Percentiles rank a stretch among this genome's conserved stretches.
Conservation (phyloP, 345 rosid genomes). For the Hypericum perforatum region DNA sequence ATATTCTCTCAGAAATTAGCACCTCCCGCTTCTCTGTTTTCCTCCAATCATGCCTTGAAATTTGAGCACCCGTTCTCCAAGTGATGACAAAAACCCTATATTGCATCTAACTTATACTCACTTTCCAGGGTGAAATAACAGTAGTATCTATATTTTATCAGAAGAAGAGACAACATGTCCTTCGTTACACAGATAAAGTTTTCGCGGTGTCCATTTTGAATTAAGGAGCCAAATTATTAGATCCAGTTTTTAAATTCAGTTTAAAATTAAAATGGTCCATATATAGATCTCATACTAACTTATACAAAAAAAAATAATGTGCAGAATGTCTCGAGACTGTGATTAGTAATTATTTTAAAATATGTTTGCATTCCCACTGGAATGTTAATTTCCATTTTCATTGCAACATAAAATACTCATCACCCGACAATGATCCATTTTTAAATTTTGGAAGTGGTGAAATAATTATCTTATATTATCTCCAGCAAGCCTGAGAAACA, state of each 20-base stretch:
- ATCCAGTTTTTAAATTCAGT: too few species aligned
- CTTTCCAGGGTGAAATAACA: too few species aligned
- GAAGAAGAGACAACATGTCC: too few species aligned
- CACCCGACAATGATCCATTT: not conserved
- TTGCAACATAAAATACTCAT: not conserved
- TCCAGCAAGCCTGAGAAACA: not conserved
- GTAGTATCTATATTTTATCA: too few species aligned
- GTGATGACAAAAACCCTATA: not conserved
- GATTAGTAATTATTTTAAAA: not conserved
- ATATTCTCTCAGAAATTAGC: not conserved
- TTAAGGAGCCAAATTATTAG: too few species aligned
- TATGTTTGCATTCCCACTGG: conserved; percentile 11
- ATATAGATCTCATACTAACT: too few species aligned
- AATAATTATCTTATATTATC: not conserved
- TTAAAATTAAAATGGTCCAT: too few species aligned
- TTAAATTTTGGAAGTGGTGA: not conserved
- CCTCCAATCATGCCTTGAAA: conserved; percentile 19
- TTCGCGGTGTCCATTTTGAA: too few species aligned
- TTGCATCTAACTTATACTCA: too few species aligned
- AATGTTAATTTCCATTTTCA: conserved; percentile 11
- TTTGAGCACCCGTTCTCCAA: not conserved
- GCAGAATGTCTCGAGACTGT: too few species aligned
- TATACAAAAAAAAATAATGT: too few species aligned
- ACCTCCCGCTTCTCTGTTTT: conserved; percentile 22
- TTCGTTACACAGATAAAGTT: too few species aligned